Evolutionary conservation across 441 rosid species (phyloP), one percentile per base, ranked within the genome.

Genomic region (Isatis lusitanica): DNA sequence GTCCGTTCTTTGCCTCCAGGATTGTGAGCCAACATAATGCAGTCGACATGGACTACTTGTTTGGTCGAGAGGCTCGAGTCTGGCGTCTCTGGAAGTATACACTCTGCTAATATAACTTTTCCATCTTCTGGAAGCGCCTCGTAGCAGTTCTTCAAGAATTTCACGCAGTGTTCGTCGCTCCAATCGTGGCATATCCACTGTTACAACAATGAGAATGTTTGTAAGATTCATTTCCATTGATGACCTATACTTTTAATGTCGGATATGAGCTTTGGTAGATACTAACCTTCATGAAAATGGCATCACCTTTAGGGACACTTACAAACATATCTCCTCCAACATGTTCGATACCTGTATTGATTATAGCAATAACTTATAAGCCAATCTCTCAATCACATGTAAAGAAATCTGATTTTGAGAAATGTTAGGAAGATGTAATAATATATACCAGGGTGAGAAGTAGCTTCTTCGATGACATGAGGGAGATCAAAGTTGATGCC

Each of bases 1-100:
- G 97, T 90, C 70, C 98, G 86, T 80, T 94, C 98, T 84, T 94
- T 92, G 46, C 97, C 97, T 1, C 97, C 96, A 0, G 95, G 95
- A 74, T 86, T 87, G 70, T 87, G 90, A 63, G 96, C 93, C 88
- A 92, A 77, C 97, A 92, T 92, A 73, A 86, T 81, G 81, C 88
- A 82, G 51, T 92, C 96, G 0, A 87, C 78, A 71, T 86, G 93
- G 72, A 86, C 70, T 15, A 83, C 87, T 60, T 47, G 56, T 82
- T 86, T 90, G 9, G 88, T 80, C 18, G 81, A 78, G 0, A 90
- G 88, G 83, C 90, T 86, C 0, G 80, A 11, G 71, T 90, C 96
- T 2, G 93, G 94, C n/a, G 77, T 80, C 50, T 68, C 91, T 0
- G 96, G 97, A 59, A 92, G 87, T 26, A 85, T 72, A 77, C 85